Evolutionary conservation across 345 rosid species (phyloP).

Genomic region (Lagerstroemia speciosa): DNA sequence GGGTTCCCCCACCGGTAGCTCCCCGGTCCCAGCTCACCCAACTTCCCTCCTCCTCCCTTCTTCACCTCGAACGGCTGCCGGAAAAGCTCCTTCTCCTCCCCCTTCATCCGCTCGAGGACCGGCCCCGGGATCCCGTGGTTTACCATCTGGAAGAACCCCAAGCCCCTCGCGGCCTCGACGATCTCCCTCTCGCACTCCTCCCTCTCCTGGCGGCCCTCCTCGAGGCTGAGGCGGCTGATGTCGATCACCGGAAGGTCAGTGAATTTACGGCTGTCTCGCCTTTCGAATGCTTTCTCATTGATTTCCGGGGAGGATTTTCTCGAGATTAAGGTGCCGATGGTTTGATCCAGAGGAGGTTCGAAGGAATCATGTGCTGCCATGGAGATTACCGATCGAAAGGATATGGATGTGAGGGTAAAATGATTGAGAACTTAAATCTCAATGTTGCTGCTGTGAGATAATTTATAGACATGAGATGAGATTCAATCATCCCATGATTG

Average conservation of each 20-base stretch:
- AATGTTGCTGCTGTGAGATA: too few species aligned
- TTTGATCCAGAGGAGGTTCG: background rate
- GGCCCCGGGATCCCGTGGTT: slow-evolving; percentile 55
- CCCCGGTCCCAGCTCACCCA: slow-evolving; percentile 21
- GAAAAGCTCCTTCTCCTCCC: slow-evolving; percentile 38
- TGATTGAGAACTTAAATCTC: too few species aligned
- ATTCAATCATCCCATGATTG: too few species aligned
- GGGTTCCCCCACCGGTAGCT: slow-evolving; percentile 79
- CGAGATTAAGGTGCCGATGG: background rate
- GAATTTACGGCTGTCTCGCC: background rate
- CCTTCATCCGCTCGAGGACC: slow-evolving; percentile 28
- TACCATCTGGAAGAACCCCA: slow-evolving; percentile 72
- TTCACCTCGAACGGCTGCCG: slow-evolving; percentile 40
- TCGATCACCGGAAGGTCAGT: slow-evolving; percentile 53
- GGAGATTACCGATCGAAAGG: too few species aligned
- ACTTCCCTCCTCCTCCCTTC: slow-evolving; percentile 7
- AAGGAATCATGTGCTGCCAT: background rate
- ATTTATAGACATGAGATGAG: too few species aligned
- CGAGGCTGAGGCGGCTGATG: slow-evolving; percentile 20
- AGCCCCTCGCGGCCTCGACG: slow-evolving; percentile 40
- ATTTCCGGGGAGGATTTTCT: background rate
- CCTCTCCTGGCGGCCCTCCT: slow-evolving; percentile 13
- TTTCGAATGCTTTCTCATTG: background rate
- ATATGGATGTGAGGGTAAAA: too few species aligned
- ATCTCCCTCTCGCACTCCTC: slow-evolving; percentile 35